Conservation (phyloP, 1,284 basidiomycete genomes). For the Sanghuangporus weigelae region DNA sequence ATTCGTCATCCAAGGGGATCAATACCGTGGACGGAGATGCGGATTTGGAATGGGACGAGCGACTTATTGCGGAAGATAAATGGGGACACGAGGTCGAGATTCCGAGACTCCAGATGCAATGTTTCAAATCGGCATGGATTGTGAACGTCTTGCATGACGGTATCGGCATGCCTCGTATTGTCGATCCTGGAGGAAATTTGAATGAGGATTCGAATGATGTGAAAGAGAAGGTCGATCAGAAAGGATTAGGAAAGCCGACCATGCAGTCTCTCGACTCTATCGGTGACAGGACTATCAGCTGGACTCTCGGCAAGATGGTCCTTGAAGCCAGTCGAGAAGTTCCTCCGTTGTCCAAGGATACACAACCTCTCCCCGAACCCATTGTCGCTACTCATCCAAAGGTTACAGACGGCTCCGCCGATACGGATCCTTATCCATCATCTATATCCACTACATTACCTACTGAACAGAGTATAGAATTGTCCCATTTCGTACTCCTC, state of each 20-base stretch:
- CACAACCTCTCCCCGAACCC: constrained; percentile 60
- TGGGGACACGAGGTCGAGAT: constrained; percentile 76
- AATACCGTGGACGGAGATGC: constrained; percentile 54
- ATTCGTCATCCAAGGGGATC: constrained; percentile 48
- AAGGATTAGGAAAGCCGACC: constrained; percentile 72
- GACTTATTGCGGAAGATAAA: constrained; percentile 57
- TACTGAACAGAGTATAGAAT: constrained; percentile 60
- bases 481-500: constrained; percentile 57
- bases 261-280: constrained; percentile 94
- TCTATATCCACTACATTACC: constrained; percentile 48
- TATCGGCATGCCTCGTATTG: constrained; percentile 89
- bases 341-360: constrained; percentile 40
- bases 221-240: constrained; percentile 67
- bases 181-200: constrained; percentile 74
- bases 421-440: background rate
- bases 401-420: background rate
- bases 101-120: constrained; percentile 90
- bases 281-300: constrained; percentile 89
- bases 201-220: constrained; percentile 64
- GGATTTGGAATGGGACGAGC: constrained; percentile 48
- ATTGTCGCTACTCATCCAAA: constrained; percentile 40
- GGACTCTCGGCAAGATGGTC: constrained; percentile 98
- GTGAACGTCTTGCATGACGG: constrained; percentile 95
- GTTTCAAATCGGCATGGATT: constrained; percentile 99
- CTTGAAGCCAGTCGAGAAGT: constrained; percentile 90